Conservation (phyloP, 495 filamentous ascomycete genomes). For the Penicillium cataractarum region DNA sequence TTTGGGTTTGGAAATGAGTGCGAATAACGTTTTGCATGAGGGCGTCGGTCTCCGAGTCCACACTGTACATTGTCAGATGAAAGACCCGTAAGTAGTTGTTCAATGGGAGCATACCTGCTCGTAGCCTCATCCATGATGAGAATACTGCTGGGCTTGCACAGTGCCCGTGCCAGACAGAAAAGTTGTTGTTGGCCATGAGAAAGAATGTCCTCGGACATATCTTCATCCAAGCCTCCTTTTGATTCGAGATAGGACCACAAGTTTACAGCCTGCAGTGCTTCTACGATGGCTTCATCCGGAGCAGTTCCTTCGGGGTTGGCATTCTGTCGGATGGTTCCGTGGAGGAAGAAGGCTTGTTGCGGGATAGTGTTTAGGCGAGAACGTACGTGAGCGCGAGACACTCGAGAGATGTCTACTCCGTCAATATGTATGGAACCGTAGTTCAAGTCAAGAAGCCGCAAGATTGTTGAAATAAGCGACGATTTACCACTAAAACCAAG, state of each 20-base stretch:
- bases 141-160: conserved; percentile 33
- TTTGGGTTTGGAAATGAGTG: conserved; percentile 31
- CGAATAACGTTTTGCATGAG: conserved; percentile 40
- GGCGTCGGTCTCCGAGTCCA: conserved; percentile 37
- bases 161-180: conserved; percentile 50
- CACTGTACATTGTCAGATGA: conserved; percentile 20
- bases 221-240: conserved; percentile 45
- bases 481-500: conserved; percentile 40
- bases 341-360: conserved; percentile 53
- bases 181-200: conserved; percentile 52
- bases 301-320: conserved; percentile 39
- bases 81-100: background rate
- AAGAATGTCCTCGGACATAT: conserved; percentile 41
- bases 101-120: conserved; percentile 32
- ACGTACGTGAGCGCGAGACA: conserved; percentile 35
- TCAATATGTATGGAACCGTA: conserved; percentile 49
- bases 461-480: conserved; percentile 45
- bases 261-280: conserved; percentile 40
- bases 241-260: conserved; percentile 41
- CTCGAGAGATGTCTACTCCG: conserved; percentile 42
- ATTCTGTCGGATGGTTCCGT: conserved; percentile 50
- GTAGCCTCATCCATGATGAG: conserved; percentile 54
- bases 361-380: conserved; percentile 45
- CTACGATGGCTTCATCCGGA: conserved; percentile 41
- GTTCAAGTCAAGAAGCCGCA: conserved; percentile 41